Evolutionary conservation across 768 basidiomycete genomes (phyloP).

Genomic region (Boletellus sp.): DNA sequence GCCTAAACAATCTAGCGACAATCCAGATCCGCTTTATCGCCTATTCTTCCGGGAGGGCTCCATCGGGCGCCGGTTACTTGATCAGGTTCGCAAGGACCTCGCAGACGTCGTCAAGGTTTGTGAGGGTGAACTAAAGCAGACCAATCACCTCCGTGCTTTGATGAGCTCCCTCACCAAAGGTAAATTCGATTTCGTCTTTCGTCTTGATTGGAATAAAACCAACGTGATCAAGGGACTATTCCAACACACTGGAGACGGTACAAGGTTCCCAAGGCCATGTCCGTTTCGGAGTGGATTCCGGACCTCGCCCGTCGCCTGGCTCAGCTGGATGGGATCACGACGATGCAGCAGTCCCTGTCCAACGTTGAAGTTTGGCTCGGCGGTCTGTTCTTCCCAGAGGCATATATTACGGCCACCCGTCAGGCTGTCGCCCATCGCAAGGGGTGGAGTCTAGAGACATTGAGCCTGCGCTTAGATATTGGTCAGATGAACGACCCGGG

Average conservation of each 20-base stretch:
- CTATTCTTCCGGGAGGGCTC: constrained; percentile 85
- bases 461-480: constrained; percentile 76
- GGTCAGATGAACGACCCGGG: constrained; percentile 73
- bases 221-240: constrained; percentile 62
- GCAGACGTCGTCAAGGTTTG: constrained; percentile 79
- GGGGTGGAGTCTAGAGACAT: constrained; percentile 88
- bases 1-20: constrained; percentile 62
- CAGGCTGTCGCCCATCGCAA: constrained; percentile 94
- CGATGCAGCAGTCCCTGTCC: constrained; percentile 52
- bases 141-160: constrained; percentile 89
- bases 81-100: constrained; percentile 77
- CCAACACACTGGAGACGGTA: constrained; percentile 87
- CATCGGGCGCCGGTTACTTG: constrained; percentile 77
- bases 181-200: constrained; percentile 24
- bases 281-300: constrained; percentile 81
- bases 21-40: constrained; percentile 81
- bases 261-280: constrained; percentile 80
- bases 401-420: constrained; percentile 92
- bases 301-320: constrained; percentile 74
- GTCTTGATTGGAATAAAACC: constrained; percentile 1
- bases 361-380: constrained; percentile 88
- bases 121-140: constrained; percentile 86
- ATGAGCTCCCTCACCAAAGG: constrained; percentile 92
- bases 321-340: constrained; percentile 72
- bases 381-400: constrained; percentile 93